phyloP scores from a whole-genome alignment of 129 eudicot genomes.

The Calendula officinalis region DNA sequence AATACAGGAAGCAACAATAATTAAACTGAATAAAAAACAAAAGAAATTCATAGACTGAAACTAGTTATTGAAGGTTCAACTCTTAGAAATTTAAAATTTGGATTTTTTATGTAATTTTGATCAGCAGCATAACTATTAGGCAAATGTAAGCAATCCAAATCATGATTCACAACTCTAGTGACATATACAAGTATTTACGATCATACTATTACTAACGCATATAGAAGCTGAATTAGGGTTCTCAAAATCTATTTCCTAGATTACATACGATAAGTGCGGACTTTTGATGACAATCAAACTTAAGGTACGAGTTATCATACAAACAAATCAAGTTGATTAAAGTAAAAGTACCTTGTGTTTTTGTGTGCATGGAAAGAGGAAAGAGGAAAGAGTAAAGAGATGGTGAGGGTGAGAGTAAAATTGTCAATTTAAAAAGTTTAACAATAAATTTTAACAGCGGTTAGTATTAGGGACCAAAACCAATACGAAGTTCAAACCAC shows the following conservation, averaged over 20 bases:
- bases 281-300: background rate
- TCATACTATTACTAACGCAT: background rate
- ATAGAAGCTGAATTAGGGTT: constrained; percentile 17
- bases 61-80: background rate
- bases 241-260: background rate
- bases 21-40: too few relatives aligned
- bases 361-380: too few relatives aligned
- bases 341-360: constrained; percentile 53
- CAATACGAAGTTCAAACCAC: too few relatives aligned
- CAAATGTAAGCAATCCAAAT: background rate
- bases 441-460: too few relatives aligned
- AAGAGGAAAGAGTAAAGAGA: too few relatives aligned
- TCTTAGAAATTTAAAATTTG: background rate
- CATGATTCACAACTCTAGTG: background rate
- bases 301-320: background rate
- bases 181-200: background rate
- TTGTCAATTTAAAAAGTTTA: too few relatives aligned
- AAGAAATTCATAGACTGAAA: background rate
- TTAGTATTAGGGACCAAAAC: too few relatives aligned
- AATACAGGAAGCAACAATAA: background rate
- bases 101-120: background rate
- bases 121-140: background rate
- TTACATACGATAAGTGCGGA: background rate
- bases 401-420: too few relatives aligned
- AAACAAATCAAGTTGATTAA: background rate